These are phyloP conservation scores for Pyrenochaeta sp. DNA, from an alignment of 2,329 filamentous ascomycete genomes.

Conservation along the genomic window DNA sequence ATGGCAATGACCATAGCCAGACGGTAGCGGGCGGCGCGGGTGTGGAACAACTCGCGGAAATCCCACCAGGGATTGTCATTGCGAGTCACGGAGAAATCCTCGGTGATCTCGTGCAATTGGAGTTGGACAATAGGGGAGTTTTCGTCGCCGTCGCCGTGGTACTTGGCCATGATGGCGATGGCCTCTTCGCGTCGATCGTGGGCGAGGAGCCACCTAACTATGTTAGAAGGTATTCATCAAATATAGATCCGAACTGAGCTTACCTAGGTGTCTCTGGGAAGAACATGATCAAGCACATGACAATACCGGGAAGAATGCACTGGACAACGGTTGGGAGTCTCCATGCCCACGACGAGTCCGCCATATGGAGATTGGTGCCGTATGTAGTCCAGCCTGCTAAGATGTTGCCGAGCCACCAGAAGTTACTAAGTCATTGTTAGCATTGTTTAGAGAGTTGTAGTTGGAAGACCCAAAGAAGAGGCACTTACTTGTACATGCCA, in stretches of 20 bases:
- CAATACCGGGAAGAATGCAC: slow-evolving; percentile 45
- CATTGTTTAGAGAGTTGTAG: too few species aligned
- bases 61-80: slow-evolving; percentile 48
- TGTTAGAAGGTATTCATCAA: background rate
- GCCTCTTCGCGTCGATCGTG: slow-evolving; percentile 65
- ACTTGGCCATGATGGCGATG: slow-evolving; percentile 63
- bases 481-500: slow-evolving; percentile 65
- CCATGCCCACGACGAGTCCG: slow-evolving; percentile 61
- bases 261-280: slow-evolving; percentile 68
- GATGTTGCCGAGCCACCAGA: slow-evolving; percentile 59
- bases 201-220: slow-evolving; percentile 52
- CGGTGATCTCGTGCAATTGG: slow-evolving; percentile 47
- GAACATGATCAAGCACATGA: slow-evolving; percentile 59
- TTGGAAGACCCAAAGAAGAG: too few species aligned
- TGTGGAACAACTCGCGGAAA: slow-evolving; percentile 42
- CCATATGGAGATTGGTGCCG: slow-evolving; percentile 45
- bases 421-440: too few species aligned
- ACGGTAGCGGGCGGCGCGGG: slow-evolving; percentile 41
- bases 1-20: slow-evolving; percentile 50
- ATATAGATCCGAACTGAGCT: slow-evolving; percentile 22
- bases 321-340: slow-evolving; percentile 49
- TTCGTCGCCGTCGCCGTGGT: slow-evolving; percentile 60
- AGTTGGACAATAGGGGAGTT: slow-evolving; percentile 45
- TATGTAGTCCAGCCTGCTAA: slow-evolving; percentile 62
- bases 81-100: slow-evolving; percentile 35